These are phyloP conservation scores for Picea abies DNA, from an alignment of 83 land plant species.

Conservation along the genomic window DNA sequence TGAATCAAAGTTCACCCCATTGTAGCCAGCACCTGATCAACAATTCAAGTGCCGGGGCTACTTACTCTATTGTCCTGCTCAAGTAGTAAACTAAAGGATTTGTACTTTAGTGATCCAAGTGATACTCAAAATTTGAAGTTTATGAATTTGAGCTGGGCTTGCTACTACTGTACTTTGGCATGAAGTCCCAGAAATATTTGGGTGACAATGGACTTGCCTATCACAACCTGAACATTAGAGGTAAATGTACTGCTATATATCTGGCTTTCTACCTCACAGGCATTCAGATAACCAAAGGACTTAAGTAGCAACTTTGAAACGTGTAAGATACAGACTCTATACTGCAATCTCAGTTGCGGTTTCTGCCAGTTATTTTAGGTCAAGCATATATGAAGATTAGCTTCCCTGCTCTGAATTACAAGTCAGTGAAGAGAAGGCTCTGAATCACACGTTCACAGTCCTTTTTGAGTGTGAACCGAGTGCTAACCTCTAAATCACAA, in stretches of 20 bases:
- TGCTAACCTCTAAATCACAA: slow-evolving; percentile 1
- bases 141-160: slow-evolving; percentile 1
- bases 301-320: slow-evolving; percentile 8
- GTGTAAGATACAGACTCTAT: slow-evolving; percentile 9
- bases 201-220: not conserved
- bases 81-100: slow-evolving; percentile 8
- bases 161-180: not conserved
- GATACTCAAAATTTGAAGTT: not conserved
- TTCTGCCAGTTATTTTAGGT: slow-evolving; percentile 3
- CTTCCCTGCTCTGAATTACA: not conserved
- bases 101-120: not conserved
- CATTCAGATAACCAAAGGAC: not conserved
- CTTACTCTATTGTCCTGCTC: not conserved
- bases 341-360: slow-evolving; percentile 8
- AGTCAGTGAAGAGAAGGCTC: not conserved
- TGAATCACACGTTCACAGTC: not conserved
- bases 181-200: not conserved
- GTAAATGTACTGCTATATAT: not conserved
- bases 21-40: slow-evolving; percentile 4
- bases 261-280: too few relatives aligned
- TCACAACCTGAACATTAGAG: not conserved
- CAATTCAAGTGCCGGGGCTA: slow-evolving; percentile 7
- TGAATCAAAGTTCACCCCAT: not conserved
- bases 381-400: slow-evolving; percentile 7
- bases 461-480: too few relatives aligned